A percentile compares a stretch with the other conserved stretches of the same genome.
Evolutionary conservation across 1,284 basidiomycete genomes (phyloP).

Genomic region (Rhizopogon hawkerae): DNA sequence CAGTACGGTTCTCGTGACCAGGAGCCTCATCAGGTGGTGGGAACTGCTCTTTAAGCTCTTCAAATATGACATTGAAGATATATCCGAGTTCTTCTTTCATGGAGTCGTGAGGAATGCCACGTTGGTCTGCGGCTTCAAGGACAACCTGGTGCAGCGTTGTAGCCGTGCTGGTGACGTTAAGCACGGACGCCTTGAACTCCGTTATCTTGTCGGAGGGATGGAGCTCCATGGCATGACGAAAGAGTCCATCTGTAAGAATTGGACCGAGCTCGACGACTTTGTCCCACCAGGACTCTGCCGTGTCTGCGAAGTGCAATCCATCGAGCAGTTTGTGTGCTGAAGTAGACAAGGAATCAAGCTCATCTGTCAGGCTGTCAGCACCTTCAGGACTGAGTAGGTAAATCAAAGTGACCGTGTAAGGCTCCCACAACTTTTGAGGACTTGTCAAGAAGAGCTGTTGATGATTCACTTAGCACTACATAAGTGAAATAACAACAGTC

Average conservation of each 20-base stretch:
- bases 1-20: conserved; percentile 14
- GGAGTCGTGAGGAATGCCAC: neutral
- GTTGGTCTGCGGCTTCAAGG: neutral
- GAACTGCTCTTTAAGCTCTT: conserved; percentile 15
- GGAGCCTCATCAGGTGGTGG: conserved; percentile 18
- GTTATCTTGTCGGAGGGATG: conserved; percentile 1
- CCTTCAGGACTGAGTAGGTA: neutral
- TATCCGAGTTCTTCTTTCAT: neutral
- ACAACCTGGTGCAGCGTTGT: neutral
- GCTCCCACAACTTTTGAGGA: neutral
- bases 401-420: neutral
- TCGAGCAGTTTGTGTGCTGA: neutral
- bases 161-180: neutral
- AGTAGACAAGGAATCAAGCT: neutral
- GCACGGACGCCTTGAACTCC: neutral
- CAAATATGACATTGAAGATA: conserved; percentile 5
- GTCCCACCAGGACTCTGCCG: conserved; percentile 1
- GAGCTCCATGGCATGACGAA: neutral
- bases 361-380: neutral
- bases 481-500: no score
- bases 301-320: neutral
- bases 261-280: neutral
- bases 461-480: no score
- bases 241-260: neutral
- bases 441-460: neutral